Percentiles rank a stretch among this genome's conserved stretches.
These are phyloP conservation scores for Candida sojae DNA, from an alignment of 1,139 yeast species.

Conservation along the genomic window DNA sequence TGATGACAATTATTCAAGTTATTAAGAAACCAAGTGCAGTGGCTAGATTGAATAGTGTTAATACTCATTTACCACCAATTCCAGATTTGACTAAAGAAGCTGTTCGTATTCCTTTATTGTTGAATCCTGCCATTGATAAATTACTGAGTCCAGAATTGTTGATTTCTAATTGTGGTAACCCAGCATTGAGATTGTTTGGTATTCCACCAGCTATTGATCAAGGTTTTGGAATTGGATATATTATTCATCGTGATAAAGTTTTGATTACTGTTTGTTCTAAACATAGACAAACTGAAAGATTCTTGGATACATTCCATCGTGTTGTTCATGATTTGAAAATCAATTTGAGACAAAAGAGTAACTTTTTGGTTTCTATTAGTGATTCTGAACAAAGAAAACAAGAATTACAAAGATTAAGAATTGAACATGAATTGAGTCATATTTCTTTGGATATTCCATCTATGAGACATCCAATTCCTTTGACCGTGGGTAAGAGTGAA, in stretches of 20 bases:
- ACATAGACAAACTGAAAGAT: constrained; percentile 71
- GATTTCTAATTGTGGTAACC: constrained; percentile 71
- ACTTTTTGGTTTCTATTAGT: constrained; percentile 31
- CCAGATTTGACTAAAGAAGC: constrained; percentile 20
- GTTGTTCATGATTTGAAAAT: constrained; percentile 56
- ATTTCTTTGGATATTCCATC: constrained; percentile 30
- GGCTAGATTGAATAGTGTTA: constrained; percentile 43
- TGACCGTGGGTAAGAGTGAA: constrained; percentile 23
- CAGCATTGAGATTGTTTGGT: constrained; percentile 72
- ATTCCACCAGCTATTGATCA: constrained; percentile 74
- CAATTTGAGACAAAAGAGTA: constrained; percentile 44
- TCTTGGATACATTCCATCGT: constrained; percentile 61
- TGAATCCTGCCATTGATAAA: constrained; percentile 52
- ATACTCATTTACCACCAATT: constrained; percentile 31
- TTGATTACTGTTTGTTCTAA: constrained; percentile 70
- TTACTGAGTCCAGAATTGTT: constrained; percentile 45
- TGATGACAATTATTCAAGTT: constrained; percentile 59
- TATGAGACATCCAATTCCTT: constrained; percentile 39
- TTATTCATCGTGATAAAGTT: constrained; percentile 61
- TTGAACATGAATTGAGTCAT: constrained; percentile 37
- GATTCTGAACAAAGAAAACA: constrained; percentile 36
- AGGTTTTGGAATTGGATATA: constrained; percentile 79
- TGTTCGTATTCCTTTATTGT: constrained; percentile 53
- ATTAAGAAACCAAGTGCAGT: constrained; percentile 32
- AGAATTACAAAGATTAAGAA: constrained; percentile 37